Percentiles rank a stretch among this genome's conserved stretches.
These are phyloP conservation scores for Psilocybe cubensis DNA, from an alignment of 768 basidiomycete species.

Conservation along the genomic window DNA sequence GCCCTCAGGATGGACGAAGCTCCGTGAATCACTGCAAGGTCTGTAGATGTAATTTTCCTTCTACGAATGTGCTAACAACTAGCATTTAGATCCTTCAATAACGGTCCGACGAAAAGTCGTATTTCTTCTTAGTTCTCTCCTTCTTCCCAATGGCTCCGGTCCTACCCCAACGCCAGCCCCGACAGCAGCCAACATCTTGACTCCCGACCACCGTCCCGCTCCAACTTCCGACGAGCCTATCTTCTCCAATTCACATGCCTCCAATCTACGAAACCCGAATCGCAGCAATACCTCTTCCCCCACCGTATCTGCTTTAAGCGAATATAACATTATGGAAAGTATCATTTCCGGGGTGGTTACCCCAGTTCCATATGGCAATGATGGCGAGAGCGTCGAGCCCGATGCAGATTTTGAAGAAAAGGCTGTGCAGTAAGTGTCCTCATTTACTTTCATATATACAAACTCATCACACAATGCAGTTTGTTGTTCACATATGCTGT, in stretches of 20 bases:
- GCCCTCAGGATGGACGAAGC: constrained; percentile 64
- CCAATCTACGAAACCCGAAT: constrained; percentile 58
- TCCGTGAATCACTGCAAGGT: constrained; percentile 69
- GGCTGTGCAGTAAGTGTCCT: constrained; percentile 47
- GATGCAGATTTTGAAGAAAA: constrained; percentile 74
- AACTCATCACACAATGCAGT: constrained; percentile 28
- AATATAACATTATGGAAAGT: constrained; percentile 48
- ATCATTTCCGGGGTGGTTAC: constrained; percentile 54
- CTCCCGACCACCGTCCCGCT: constrained; percentile 23
- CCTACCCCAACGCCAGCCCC: constrained; percentile 8
- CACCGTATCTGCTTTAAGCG: constrained; percentile 51
- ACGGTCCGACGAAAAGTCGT: constrained; percentile 75
- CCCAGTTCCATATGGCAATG: constrained; percentile 66
- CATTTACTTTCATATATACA: neutral
- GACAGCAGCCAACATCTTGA: constrained; percentile 19
- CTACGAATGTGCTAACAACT: constrained; percentile 1
- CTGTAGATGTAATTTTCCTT: constrained; percentile 1
- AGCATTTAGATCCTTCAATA: constrained; percentile 69
- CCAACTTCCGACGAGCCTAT: constrained; percentile 37
- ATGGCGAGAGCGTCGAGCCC: constrained; percentile 61
- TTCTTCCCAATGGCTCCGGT: constrained; percentile 46
- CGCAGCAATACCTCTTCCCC: constrained; percentile 53
- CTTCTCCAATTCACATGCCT: constrained; percentile 77
- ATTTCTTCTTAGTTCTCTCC: constrained; percentile 76
- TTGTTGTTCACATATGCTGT: constrained; percentile 56